Percentiles rank a stretch among this genome's conserved stretches.
Evolutionary conservation across 768 basidiomycete species (phyloP).

Genomic region (Leccinum sublutescens): DNA sequence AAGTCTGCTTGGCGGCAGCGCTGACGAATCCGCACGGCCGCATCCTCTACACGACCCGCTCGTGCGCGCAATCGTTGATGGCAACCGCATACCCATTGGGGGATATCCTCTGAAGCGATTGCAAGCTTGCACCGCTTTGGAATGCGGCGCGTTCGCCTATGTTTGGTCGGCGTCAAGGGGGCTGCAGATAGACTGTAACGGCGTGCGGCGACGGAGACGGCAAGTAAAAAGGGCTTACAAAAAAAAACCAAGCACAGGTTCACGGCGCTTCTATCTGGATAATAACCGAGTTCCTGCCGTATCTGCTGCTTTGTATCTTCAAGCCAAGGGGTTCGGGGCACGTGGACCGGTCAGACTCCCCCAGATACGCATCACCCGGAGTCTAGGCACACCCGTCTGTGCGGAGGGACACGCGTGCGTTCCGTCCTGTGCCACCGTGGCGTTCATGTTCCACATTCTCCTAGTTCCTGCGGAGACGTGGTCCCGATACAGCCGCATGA

Average conservation of each 20-base stretch:
- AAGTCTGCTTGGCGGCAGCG: background rate
- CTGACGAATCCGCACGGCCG: background rate
- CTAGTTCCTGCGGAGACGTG: background rate
- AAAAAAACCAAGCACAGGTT: background rate
- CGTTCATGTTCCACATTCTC: background rate
- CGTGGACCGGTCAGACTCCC: background rate
- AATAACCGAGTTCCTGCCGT: slow-evolving; percentile 1
- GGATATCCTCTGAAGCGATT: background rate
- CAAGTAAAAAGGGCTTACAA: background rate
- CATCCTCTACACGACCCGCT: background rate
- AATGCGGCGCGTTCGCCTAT: background rate
- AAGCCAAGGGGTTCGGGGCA: background rate
- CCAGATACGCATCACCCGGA: background rate
- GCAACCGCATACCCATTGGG: background rate
- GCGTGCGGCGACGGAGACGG: too few relatives aligned
- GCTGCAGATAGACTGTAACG: too few relatives aligned
- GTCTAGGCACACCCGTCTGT: background rate
- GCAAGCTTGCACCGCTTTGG: slow-evolving; percentile 1
- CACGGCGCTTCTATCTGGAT: background rate
- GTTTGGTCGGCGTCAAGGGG: background rate
- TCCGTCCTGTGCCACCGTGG: background rate
- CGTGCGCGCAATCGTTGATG: background rate
- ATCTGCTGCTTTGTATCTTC: background rate
- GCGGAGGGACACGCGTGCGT: background rate
- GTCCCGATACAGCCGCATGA: background rate